phyloP scores from a whole-genome alignment of 2,329 filamentous ascomycete genomes.

The Stagonosporopsis chrysanthemi region DNA sequence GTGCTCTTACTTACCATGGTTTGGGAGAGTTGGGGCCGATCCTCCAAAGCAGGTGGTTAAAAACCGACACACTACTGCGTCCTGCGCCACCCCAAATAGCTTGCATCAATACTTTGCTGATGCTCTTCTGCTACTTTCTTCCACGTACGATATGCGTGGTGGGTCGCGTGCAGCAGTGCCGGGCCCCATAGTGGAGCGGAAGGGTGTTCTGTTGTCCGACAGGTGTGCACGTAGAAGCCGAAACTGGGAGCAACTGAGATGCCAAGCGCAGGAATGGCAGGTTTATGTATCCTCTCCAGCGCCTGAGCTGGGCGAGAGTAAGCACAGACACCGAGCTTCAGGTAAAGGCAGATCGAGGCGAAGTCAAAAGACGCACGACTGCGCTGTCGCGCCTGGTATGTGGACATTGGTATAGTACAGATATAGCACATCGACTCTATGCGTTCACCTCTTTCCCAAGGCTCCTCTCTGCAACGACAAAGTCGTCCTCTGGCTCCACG shows the following conservation, averaged over 20 bases:
- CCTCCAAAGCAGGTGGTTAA: too few relatives aligned
- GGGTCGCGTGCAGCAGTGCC: neutral
- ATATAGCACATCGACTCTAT: slow-evolving; percentile 7
- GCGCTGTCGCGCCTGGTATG: slow-evolving; percentile 6
- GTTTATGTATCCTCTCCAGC: neutral
- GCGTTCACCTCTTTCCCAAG: slow-evolving; percentile 17
- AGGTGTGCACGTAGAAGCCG: too few relatives aligned
- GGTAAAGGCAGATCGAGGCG: neutral
- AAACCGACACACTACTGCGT: too few relatives aligned
- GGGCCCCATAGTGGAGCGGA: too few relatives aligned
- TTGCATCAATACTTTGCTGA: too few relatives aligned
- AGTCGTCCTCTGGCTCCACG: slow-evolving; percentile 14
- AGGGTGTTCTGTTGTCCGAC: too few relatives aligned
- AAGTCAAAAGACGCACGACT: neutral
- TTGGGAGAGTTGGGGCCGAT: too few relatives aligned
- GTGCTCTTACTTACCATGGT: too few relatives aligned
- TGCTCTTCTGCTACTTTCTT: neutral
- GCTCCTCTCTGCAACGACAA: slow-evolving; percentile 14
- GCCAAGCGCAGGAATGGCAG: neutral
- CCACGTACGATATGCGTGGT: neutral
- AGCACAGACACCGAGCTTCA: neutral
- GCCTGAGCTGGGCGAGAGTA: neutral
- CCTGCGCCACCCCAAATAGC: too few relatives aligned
- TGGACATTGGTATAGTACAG: slow-evolving; percentile 25
- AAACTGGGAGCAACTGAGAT: too few relatives aligned